Base-by-base conservation (phyloP, 768 basidiomycete species). In the Tremella mesenterica region DNA sequence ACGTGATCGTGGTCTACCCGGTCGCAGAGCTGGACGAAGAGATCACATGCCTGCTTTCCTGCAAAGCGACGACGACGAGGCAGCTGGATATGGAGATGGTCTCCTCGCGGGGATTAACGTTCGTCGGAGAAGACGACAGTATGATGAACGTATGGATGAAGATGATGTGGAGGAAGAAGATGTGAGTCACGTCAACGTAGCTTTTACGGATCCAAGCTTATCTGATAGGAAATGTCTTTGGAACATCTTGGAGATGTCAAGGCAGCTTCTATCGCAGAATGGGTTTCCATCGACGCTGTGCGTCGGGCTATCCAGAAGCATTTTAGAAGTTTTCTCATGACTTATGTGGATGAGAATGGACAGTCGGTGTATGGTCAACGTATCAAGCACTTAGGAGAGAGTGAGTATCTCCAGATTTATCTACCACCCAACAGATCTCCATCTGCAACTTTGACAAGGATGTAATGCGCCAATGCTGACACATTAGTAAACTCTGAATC, bases 241-340 rank as follows among this genome's bases (percentile, higher is more conserved):
- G 93, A 97, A 70, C 89, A 99, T 76, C 78, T 99, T 9, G 88
- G 88, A 56, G 95, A 99, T 69, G 91, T 99, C 77, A 96, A 97
- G 70, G 89, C 92, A 33, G 89, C 92, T 68, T 91, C 88, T 12
- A 90, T 99, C 52, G 85, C 86, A 21, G 95, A 97, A 73, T 99
- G 95, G 95, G 92, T 97, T 63, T 85, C 88, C 16, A 85, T 85
- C 53, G 89, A 92, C 53, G 83, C 87, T 36, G 93, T 97, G 60
- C 82, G 86, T 61, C 80, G 87, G 50, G 85, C 92, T 0, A 90
- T 99, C 58, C 81, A 86, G 62, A 82, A 85, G 58, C 88, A 96
- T 73, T 97, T 99, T 79, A 81, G 87, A 43, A 83, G 89, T 62
- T 99, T 99, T 75, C 77, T 99, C 51, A 87, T 92, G 82, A 93